A percentile compares a stretch with the other conserved stretches of the same genome.
These are phyloP conservation scores for Gliomastix tumulicola DNA, from an alignment of 2,329 filamentous ascomycete genomes.

Conservation along the genomic window DNA sequence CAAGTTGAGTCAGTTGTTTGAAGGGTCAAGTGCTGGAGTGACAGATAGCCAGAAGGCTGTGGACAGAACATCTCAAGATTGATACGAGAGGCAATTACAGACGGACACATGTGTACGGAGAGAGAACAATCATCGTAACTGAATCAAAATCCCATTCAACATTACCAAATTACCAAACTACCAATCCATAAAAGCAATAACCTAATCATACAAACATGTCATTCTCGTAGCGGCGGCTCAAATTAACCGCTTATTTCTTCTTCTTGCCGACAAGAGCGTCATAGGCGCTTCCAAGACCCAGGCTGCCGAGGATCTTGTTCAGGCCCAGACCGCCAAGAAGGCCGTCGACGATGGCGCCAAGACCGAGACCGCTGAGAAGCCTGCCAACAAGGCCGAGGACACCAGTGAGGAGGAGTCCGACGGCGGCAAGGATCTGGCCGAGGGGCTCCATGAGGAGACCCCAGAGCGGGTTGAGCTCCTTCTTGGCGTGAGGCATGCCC, in stretches of 20 bases:
- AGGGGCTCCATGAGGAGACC: slow-evolving; percentile 74
- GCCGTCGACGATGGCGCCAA: slow-evolving; percentile 74
- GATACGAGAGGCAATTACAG: too few relatives aligned
- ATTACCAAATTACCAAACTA: too few relatives aligned
- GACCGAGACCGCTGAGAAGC: slow-evolving; percentile 71
- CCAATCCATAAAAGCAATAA: too few relatives aligned
- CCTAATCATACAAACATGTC: too few relatives aligned
- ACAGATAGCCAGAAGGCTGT: too few relatives aligned
- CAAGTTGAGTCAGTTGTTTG: too few relatives aligned
- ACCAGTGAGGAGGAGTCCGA: slow-evolving; percentile 74
- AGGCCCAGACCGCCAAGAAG: slow-evolving; percentile 72
- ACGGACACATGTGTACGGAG: too few relatives aligned
- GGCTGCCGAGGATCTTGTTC: slow-evolving; percentile 64
- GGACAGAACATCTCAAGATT: too few relatives aligned
- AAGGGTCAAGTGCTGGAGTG: too few relatives aligned
- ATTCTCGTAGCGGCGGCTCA: too few relatives aligned
- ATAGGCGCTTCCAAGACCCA: slow-evolving; percentile 54
- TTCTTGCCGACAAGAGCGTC: slow-evolving; percentile 37
- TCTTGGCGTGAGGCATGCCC: slow-evolving; percentile 91
- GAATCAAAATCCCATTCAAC: too few relatives aligned
- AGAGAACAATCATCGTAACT: too few relatives aligned
- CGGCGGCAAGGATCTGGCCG: slow-evolving; percentile 87
- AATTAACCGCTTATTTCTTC: slow-evolving; percentile 19
- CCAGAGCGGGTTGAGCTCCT: slow-evolving; percentile 90
- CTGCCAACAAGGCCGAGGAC: slow-evolving; percentile 80